Percentiles rank a stretch among this genome's conserved stretches.
Evolutionary conservation across 768 basidiomycete species (phyloP).

Genomic region (Paxillus involutus): DNA sequence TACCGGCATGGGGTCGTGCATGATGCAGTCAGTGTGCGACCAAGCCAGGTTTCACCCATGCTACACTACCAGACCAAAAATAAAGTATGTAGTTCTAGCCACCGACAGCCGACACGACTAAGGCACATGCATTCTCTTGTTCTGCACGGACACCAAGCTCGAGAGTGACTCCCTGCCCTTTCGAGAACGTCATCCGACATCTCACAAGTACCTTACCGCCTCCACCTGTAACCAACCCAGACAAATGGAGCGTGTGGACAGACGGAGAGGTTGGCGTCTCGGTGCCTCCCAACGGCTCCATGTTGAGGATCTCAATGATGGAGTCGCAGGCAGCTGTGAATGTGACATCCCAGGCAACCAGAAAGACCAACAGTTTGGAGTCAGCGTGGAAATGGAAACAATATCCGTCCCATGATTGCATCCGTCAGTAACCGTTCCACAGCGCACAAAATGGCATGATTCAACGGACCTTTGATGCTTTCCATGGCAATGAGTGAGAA

Average conservation of each 20-base stretch:
- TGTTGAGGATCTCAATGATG: slow-evolving; percentile 92
- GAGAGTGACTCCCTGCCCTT: slow-evolving; percentile 88
- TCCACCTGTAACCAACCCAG: slow-evolving; percentile 87
- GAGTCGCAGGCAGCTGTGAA: slow-evolving; percentile 89
- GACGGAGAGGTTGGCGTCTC: slow-evolving; percentile 79
- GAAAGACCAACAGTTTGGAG: slow-evolving; percentile 2
- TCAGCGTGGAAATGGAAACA: slow-evolving; percentile 11
- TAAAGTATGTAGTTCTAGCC: slow-evolving; percentile 38
- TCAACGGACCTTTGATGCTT: slow-evolving; percentile 80
- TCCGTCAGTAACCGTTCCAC: slow-evolving; percentile 13
- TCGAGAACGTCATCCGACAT: slow-evolving; percentile 92
- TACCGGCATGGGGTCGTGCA: neutral
- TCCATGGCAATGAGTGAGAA: slow-evolving; percentile 92
- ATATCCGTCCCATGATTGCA: slow-evolving; percentile 13
- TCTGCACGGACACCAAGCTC: slow-evolving; percentile 92
- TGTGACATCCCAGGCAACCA: neutral
- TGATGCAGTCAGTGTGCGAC: neutral
- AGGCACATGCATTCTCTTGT: slow-evolving; percentile 78
- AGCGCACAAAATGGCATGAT: slow-evolving; percentile 6
- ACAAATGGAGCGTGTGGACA: slow-evolving; percentile 92
- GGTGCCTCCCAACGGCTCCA: slow-evolving; percentile 94
- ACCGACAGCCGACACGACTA: slow-evolving; percentile 89
- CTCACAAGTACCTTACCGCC: slow-evolving; percentile 95
- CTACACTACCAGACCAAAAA: neutral
- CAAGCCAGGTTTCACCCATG: neutral